These are phyloP conservation scores for Lachnellula subtilissima DNA, from an alignment of 2,329 filamentous ascomycete species.

Conservation along the genomic window DNA sequence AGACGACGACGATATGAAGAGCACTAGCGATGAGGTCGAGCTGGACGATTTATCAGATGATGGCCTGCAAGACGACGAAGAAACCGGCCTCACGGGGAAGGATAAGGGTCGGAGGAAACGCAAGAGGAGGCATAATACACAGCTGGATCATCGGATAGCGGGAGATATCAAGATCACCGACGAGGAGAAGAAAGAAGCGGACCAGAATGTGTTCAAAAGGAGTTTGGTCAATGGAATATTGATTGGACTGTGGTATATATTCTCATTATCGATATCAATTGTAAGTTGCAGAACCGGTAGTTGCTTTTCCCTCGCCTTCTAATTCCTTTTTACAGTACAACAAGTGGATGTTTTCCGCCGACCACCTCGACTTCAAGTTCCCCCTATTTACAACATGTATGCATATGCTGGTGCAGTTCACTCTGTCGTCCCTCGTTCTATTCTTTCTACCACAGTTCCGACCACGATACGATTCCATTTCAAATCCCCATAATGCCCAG, in stretches of 20 bases:
- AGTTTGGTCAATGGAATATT: constrained; percentile 72
- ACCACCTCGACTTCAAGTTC: constrained; percentile 84
- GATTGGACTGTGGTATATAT: constrained; percentile 82
- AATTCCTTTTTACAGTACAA: constrained; percentile 64
- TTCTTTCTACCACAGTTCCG: constrained; percentile 79
- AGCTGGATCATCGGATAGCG: constrained; percentile 65
- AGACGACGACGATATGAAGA: constrained; percentile 24
- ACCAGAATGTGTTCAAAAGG: constrained; percentile 65
- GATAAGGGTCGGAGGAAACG: constrained; percentile 65
- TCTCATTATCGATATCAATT: constrained; percentile 88
- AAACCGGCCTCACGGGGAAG: constrained; percentile 74
- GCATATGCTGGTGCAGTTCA: constrained; percentile 95
- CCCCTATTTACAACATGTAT: constrained; percentile 91
- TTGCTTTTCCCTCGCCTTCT: constrained; percentile 1
- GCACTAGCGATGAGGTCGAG: constrained; percentile 48
- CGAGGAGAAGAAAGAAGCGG: constrained; percentile 70
- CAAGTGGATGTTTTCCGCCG: constrained; percentile 97
- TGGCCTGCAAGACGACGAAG: constrained; percentile 78
- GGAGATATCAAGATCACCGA: constrained; percentile 56
- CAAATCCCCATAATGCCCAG: constrained; percentile 30
- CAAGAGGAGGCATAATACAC: constrained; percentile 62
- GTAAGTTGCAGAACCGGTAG: constrained; percentile 46
- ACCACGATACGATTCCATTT: constrained; percentile 47
- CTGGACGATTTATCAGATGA: constrained; percentile 58
- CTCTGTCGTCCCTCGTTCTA: constrained; percentile 70